Evolutionary conservation across 2,329 filamentous ascomycete genomes (phyloP), one percentile per base, ranked within the genome.

Genomic region (Fusarium papillatum): DNA sequence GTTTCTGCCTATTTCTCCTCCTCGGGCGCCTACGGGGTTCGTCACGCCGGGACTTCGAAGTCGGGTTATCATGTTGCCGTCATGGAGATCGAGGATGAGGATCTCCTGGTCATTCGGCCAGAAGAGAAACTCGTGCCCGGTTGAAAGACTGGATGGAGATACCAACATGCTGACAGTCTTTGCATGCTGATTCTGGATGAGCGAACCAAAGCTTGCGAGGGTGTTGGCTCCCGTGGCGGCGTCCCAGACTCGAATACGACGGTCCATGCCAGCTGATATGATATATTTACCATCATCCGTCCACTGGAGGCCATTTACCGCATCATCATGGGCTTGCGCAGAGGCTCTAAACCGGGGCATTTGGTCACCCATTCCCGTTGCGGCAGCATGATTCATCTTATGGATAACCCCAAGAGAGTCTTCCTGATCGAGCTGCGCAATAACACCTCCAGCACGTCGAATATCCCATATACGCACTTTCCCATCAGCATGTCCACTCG

Each of bases 391-490:
- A 57, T 82, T 76, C 78, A 82, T 83, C 19, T 83, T 81, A 57
- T 87, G 82, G 48, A 90, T 83, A 7, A 96, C 82, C 2, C 95
- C 96, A 5, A 94, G 86, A 4, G 92, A 93, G 80, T 98, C 95
- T 80, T 98, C 95, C 84, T 95, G 92, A 81, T 98, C 95, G 2
- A 98, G 88, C 48, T 94, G 89, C 0, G 93, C 95, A 38, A 98
- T 87, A 24, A 93, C 91, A 9, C 93, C 93, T 24, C 93, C 93
- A 36, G 95, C 94, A 38, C 94, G 92, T 5, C 96, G 90, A 31
- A 98, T 90, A 82, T 98, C 96, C 93, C 96, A 98, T 41, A 98
- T 87, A 26, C 95, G 91, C 4, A 96, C 92, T 13, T 92, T 93
- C 24, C 96, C 96, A 81, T 98, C 96, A 1, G 93, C 91, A n/a